phyloP scores from a whole-genome alignment of 805 yeast species.

The Candida jianshihensis region DNA sequence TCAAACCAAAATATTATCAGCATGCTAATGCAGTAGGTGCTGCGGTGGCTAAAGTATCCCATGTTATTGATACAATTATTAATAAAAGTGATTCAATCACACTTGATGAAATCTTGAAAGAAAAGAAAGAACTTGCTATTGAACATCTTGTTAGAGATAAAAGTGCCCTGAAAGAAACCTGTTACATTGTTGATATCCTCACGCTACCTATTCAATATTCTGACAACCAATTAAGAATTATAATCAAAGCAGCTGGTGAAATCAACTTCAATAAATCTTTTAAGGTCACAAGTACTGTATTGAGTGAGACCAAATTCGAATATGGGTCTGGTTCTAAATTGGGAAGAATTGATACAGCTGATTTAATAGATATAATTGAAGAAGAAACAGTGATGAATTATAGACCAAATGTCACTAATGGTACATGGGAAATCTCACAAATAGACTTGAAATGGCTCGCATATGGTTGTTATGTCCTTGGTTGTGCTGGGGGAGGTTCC shows the following conservation, averaged over 20 bases:
- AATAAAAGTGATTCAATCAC: conserved; percentile 1
- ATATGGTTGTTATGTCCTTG: conserved; percentile 37
- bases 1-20: conserved; percentile 33
- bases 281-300: neutral
- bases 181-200: conserved; percentile 14
- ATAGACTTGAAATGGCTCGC: conserved; percentile 31
- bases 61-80: conserved; percentile 19
- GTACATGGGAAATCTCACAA: conserved; percentile 34
- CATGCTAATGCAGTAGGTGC: conserved; percentile 49
- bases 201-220: conserved; percentile 18
- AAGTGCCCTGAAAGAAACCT: conserved; percentile 4
- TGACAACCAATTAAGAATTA: conserved; percentile 10
- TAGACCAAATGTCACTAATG: conserved; percentile 23
- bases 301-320: neutral
- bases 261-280: conserved; percentile 1
- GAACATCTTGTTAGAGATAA: conserved; percentile 9
- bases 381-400: conserved; percentile 14
- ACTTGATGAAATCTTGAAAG: conserved; percentile 8
- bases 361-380: neutral
- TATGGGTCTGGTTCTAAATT: neutral
- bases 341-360: too few species aligned
- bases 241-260: conserved; percentile 14
- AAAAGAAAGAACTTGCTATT: conserved; percentile 10
- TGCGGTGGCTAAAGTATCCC: conserved; percentile 38
- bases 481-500: conserved; percentile 43